phyloP scores from a whole-genome alignment of 495 filamentous ascomycete species.

The Lasiosphaeris hirsuta region DNA sequence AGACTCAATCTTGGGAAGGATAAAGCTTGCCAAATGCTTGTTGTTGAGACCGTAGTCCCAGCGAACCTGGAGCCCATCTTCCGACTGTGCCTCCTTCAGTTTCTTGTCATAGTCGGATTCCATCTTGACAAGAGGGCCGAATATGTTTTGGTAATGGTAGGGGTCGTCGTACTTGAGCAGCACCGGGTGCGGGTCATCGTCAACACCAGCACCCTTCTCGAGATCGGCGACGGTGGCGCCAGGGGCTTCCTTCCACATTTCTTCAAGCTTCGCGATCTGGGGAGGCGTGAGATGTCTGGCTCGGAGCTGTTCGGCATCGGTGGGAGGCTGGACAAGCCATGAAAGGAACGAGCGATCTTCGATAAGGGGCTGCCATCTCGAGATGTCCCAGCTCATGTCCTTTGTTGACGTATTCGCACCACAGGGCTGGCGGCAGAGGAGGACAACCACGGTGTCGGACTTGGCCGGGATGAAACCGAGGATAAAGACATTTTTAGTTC shows the following conservation, averaged over 20 bases:
- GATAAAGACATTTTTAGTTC: slow-evolving; percentile 98
- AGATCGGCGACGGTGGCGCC: slow-evolving; percentile 86
- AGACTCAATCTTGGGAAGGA: slow-evolving; percentile 93
- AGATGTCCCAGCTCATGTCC: slow-evolving; percentile 99
- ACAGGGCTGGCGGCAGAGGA: slow-evolving; percentile 95
- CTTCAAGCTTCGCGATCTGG: slow-evolving; percentile 94
- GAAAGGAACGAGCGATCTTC: slow-evolving; percentile 93
- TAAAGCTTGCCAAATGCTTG: slow-evolving; percentile 94
- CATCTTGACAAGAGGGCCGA: slow-evolving; percentile 97
- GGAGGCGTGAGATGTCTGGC: slow-evolving; percentile 91
- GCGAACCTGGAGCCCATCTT: slow-evolving; percentile 87
- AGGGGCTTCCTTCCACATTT: slow-evolving; percentile 98
- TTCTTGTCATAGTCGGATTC: slow-evolving; percentile 99
- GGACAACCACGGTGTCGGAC: slow-evolving; percentile 95
- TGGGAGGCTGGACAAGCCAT: slow-evolving; percentile 88
- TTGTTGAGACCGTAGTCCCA: slow-evolving; percentile 98
- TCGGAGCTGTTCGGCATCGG: slow-evolving; percentile 93
- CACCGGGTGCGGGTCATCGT: slow-evolving; percentile 93
- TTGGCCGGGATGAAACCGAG: slow-evolving; percentile 99
- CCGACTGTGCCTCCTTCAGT: slow-evolving; percentile 95
- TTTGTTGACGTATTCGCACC: slow-evolving; percentile 94
- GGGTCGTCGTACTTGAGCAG: slow-evolving; percentile 95
- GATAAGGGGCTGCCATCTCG: slow-evolving; percentile 95
- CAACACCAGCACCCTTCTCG: slow-evolving; percentile 88
- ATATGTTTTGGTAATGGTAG: slow-evolving; percentile 98